Conservation (phyloP, 192 early-diverging fungal genomes). For the Podila epicladia region DNA sequence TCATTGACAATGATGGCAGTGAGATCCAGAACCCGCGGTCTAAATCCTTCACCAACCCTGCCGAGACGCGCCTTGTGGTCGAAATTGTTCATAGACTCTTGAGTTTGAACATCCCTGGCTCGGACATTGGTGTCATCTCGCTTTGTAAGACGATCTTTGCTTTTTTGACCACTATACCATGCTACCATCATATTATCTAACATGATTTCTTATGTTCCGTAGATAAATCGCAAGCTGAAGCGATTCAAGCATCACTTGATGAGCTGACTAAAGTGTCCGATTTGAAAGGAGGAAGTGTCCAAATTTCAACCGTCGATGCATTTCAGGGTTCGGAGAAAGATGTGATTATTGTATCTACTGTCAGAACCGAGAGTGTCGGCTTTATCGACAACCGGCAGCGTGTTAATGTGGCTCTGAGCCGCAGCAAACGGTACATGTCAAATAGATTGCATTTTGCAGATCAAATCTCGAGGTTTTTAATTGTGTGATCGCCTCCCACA, state of each 20-base stretch:
- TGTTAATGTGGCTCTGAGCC: conserved; percentile 80
- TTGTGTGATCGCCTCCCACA: not conserved
- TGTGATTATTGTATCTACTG: conserved; percentile 77
- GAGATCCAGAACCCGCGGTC: conserved; percentile 56
- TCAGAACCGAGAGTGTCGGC: conserved; percentile 59
- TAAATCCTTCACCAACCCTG: conserved; percentile 66
- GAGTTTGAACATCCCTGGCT: conserved; percentile 50
- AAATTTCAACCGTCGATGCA: conserved; percentile 77
- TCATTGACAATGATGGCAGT: conserved; percentile 65
- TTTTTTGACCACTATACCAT: not conserved
- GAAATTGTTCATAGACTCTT: conserved; percentile 54
- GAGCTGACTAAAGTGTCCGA: conserved; percentile 34
- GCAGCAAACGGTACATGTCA: conserved; percentile 66
- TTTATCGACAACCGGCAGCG: conserved; percentile 76
- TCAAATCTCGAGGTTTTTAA: not conserved
- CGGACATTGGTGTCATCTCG: conserved; percentile 73
- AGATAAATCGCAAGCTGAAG: conserved; percentile 73
- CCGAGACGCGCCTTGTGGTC: conserved; percentile 60
- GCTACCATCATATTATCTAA: no score
- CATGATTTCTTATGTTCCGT: not conserved
- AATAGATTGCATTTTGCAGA: not conserved
- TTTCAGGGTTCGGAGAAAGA: conserved; percentile 84
- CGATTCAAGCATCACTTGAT: conserved; percentile 41
- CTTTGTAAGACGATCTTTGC: conserved; percentile 61
- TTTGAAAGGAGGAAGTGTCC: conserved; percentile 30